Base-by-base conservation (phyloP, 805 yeast species). In the Candida orba region DNA sequence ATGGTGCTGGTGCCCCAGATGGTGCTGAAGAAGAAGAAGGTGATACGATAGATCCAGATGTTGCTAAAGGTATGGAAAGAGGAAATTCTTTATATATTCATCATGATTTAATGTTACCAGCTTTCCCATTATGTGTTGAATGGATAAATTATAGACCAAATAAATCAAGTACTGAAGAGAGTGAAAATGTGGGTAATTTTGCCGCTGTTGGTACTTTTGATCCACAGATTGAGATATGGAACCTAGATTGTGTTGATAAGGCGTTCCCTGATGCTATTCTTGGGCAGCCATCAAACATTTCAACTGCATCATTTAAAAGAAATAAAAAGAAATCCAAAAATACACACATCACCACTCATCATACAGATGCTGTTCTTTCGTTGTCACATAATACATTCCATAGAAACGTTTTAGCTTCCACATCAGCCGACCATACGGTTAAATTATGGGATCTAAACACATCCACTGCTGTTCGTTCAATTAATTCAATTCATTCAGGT, bases 131-230 rank as follows among this genome's bases (percentile, higher is more conserved):
- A 48, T 88, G 97, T 62, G 90, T 90, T 30, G 99, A 93, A 65
- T 91, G 98, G 98, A 63, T 93, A 50, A 84, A 87, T 63, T 84
- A 75, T 62, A 73, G 71, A 48, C 91, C 95, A 29, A 44, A 43
- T 17, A 31, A 46, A 17, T 22, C 35, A 6, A 75, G 71, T 13
- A 68, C 63, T 18, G 53, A 64, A 13, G 68, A 69, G 31, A 68
- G 68, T 35, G 66, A 65, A 20, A 75, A 78, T 48, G 66, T 79
- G 27, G 96, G 95, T 10, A 93, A 89, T 65, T 89, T 87, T 65
- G 98, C 95, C 2, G 99, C 99, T 13, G 72, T 93, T 51, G 98
- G 98, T 60, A 86, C 98, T 2, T 91, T 93, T 62, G 98, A 91
- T 55, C 99, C 99, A 34, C 95, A 85, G 59, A 91, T 93, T 64